Evolutionary conservation across 164 flowering plant genomes (phyloP).

Genomic region (Chimonanthus praecox): DNA sequence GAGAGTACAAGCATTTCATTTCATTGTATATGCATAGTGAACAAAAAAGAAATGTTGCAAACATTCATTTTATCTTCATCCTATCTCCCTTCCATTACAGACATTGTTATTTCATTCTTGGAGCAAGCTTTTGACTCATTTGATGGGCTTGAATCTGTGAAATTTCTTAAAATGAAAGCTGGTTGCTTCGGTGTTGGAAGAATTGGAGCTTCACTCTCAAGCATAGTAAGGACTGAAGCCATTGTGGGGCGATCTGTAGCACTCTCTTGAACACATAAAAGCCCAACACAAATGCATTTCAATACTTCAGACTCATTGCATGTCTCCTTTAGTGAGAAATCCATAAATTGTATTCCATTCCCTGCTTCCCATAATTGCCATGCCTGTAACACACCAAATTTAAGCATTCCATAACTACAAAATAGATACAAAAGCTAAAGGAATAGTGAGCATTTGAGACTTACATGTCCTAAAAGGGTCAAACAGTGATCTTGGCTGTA

Average conservation of each 20-base stretch:
- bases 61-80: not conserved
- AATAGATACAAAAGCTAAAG: not conserved
- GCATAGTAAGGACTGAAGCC: not conserved
- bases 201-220: not conserved
- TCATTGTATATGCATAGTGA: not conserved
- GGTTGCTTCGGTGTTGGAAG: constrained; percentile 4
- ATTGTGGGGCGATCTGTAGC: constrained; percentile 8
- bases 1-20: no score
- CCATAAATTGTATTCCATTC: not conserved
- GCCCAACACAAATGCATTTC: not conserved
- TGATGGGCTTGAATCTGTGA: not conserved
- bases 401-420: not conserved
- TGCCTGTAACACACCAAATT: not conserved
- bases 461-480: not conserved
- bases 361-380: constrained; percentile 7
- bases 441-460: not conserved
- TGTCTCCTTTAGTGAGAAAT: not conserved
- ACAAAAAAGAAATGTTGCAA: not conserved
- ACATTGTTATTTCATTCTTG: constrained; percentile 2
- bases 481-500: not conserved
- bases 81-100: constrained; percentile 3
- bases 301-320: constrained; percentile 1
- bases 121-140: not conserved
- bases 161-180: not conserved
- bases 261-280: constrained; percentile 3